Base-by-base conservation (phyloP, 1,284 basidiomycete genomes). In the Melampsora occidentalis region DNA sequence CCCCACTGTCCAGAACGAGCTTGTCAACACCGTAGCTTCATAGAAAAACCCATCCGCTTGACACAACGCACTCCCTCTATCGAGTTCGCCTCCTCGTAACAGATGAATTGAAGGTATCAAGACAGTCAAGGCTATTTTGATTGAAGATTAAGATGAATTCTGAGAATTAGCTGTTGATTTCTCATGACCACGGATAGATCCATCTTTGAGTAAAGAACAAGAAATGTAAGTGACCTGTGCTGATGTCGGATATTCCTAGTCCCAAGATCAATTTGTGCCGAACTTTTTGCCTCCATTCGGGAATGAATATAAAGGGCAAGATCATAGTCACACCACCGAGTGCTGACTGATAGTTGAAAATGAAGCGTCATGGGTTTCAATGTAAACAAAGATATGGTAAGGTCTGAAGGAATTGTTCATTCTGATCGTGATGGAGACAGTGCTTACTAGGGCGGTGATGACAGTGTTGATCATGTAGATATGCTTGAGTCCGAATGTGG, bases 11-110 rank as follows among this genome's bases (percentile, higher is more conserved):
- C 57, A 59, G 28, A 59, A 59, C 25, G 57, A 25, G 28, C 57
- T 59, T 25, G 57, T 59, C 10, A 59, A 31, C 10, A 59, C 28
- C n/a, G 57, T 59, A 16, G 57, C 57, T n/a, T 59, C 57, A 59
- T 59, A 59, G 28, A 59, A 59, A 31, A 59, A 59, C 57, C 57
- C 57, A 59, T 59, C 57, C 28, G 28, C 22, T 59, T 59, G 57
- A 18, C 57, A 59, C 16, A 59, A 59, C 20, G 28, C 4, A 18
- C 46, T 46, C 18, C 16, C 46, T 46, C 46, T 46, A 46, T 46
- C 46, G 22, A 31, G 57, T 59, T 59, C 57, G 25, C 28, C 57
- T 25, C 22, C 22, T n/a, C 57, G 9, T 25, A 59, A 31, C 57
- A 59, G 28, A 25, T 59, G 22, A 59, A 59, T 25, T 22, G 57